phyloP scores from a whole-genome alignment of 2,329 filamentous ascomycete genomes.

The Tolypocladium tundrense region DNA sequence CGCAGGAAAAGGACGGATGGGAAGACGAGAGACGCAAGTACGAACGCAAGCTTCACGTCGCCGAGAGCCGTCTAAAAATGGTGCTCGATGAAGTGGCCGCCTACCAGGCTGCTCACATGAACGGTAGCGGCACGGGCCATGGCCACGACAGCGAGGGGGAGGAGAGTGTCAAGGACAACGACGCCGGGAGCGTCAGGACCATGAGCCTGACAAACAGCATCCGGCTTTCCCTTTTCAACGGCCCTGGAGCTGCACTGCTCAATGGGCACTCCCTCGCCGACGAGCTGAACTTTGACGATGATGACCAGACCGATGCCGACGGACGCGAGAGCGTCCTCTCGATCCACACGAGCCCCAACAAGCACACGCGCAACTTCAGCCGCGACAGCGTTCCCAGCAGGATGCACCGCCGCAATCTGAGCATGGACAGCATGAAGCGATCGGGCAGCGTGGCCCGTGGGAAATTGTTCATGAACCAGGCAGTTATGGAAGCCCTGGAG shows the following conservation, averaged over 20 bases:
- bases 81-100: conserved; percentile 79
- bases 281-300: conserved; percentile 77
- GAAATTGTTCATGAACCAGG: conserved; percentile 41
- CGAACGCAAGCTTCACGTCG: conserved; percentile 81
- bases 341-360: conserved; percentile 26
- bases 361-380: conserved; percentile 44
- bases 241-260: conserved; percentile 22
- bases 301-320: conserved; percentile 60
- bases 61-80: conserved; percentile 73
- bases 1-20: conserved; percentile 75
- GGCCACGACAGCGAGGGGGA: conserved; percentile 49
- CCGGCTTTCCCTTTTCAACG: conserved; percentile 60
- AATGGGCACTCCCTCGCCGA: conserved; percentile 76
- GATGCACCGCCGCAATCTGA: conserved; percentile 45
- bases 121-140: conserved; percentile 20
- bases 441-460: conserved; percentile 45
- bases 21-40: conserved; percentile 70
- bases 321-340: conserved; percentile 54
- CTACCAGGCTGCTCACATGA: conserved; percentile 47
- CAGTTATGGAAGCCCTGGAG: conserved; percentile 46
- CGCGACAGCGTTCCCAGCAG: conserved; percentile 42
- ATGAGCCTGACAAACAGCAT: conserved; percentile 65
- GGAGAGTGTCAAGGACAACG: conserved; percentile 53
- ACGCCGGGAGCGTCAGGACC: conserved; percentile 60
- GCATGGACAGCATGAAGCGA: conserved; percentile 46